Evolutionary conservation across 2,329 filamentous ascomycete species (phyloP).

Genomic region (Colletotrichum graminicola): DNA sequence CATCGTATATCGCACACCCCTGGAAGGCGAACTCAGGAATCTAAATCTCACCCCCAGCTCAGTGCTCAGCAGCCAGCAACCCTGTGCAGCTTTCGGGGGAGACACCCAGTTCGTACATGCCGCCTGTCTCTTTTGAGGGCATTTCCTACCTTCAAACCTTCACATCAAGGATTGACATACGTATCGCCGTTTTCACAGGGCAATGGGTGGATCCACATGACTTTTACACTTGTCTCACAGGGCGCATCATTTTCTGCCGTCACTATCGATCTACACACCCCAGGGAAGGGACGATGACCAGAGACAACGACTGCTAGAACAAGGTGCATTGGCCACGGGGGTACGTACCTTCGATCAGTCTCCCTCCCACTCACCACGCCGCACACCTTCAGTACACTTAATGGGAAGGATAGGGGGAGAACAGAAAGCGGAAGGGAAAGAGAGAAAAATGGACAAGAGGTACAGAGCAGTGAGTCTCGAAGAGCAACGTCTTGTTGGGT

Average conservation of each 20-base stretch:
- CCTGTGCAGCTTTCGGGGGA: slow-evolving; percentile 26
- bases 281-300: slow-evolving; percentile 3
- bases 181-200: slow-evolving; percentile 19
- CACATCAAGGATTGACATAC: slow-evolving; percentile 2
- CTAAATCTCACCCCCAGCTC: slow-evolving; percentile 4
- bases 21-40: neutral
- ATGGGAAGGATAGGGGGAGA: neutral
- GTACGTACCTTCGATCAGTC: neutral
- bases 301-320: slow-evolving; percentile 1
- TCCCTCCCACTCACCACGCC: neutral
- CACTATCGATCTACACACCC: slow-evolving; percentile 25
- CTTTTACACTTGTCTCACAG: slow-evolving; percentile 19
- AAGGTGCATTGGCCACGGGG: neutral
- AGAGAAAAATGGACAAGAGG: neutral
- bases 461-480: neutral
- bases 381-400: neutral
- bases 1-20: neutral
- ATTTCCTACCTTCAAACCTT: slow-evolving; percentile 11
- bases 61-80: slow-evolving; percentile 1
- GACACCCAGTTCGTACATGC: slow-evolving; percentile 19
- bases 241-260: slow-evolving; percentile 16
- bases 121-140: slow-evolving; percentile 14
- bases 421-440: neutral
- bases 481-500: neutral
- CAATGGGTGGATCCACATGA: neutral